These are phyloP conservation scores for Fusarium heterosporum DNA, from an alignment of 2,329 filamentous ascomycete species.

Conservation along the genomic window DNA sequence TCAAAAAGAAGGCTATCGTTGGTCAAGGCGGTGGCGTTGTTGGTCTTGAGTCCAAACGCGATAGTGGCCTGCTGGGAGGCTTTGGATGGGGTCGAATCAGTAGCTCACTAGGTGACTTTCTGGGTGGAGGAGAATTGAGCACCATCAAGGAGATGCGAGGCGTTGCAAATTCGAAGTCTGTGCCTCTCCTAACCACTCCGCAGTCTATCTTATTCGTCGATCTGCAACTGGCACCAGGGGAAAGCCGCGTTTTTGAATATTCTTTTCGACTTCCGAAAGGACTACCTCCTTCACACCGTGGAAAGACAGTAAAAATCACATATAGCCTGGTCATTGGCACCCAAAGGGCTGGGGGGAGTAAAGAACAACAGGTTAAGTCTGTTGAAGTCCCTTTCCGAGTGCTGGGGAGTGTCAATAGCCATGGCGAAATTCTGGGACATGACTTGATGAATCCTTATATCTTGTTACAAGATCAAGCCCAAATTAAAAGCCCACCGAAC, in stretches of 20 bases:
- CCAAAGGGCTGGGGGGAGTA: constrained; percentile 81
- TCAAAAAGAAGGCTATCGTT: constrained; percentile 92
- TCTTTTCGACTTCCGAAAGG: constrained; percentile 87
- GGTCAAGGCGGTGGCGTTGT: constrained; percentile 89
- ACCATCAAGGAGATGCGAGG: constrained; percentile 96
- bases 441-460: constrained; percentile 96
- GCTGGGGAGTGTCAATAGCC: constrained; percentile 88
- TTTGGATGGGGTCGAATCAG: constrained; percentile 91
- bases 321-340: constrained; percentile 94
- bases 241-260: constrained; percentile 89
- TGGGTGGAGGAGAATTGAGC: constrained; percentile 89
- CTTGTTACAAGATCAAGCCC: constrained; percentile 84
- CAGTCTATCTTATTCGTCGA: constrained; percentile 98
- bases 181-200: constrained; percentile 92
- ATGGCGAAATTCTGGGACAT: constrained; percentile 90
- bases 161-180: constrained; percentile 83
- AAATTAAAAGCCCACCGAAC: constrained; percentile 61
- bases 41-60: constrained; percentile 80
- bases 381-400: constrained; percentile 94
- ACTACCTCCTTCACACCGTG: constrained; percentile 89
- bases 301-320: constrained; percentile 91
- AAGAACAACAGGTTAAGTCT: constrained; percentile 86
- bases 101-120: constrained; percentile 85
- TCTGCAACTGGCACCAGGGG: constrained; percentile 84
- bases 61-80: constrained; percentile 82